phyloP scores from a whole-genome alignment of 1,139 yeast genomes.

The Suhomyces anneliseae region DNA sequence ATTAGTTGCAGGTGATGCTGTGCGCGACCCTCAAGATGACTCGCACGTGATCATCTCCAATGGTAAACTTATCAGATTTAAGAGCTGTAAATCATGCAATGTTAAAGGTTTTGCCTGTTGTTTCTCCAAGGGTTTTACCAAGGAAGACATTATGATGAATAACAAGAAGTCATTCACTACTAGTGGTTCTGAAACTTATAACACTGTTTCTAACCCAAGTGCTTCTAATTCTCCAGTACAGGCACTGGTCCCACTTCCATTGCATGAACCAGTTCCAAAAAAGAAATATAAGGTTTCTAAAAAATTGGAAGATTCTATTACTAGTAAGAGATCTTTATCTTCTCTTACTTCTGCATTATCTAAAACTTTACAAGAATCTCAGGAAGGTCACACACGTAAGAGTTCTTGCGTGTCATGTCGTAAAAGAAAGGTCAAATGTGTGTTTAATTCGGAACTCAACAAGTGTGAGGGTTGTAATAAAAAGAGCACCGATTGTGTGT shows the following conservation, averaged over 20 bases:
- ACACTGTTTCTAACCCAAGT: background rate
- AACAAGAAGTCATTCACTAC: slow-evolving; percentile 16
- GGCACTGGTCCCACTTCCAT: slow-evolving; percentile 8
- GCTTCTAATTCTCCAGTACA: slow-evolving; percentile 7
- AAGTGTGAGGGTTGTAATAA: slow-evolving; percentile 41
- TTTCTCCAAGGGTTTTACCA: slow-evolving; percentile 60
- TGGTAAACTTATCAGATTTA: slow-evolving; percentile 48
- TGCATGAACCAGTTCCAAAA: slow-evolving; percentile 6
- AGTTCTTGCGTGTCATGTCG: slow-evolving; percentile 39
- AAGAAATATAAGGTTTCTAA: slow-evolving; percentile 9
- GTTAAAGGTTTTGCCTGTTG: slow-evolving; percentile 45
- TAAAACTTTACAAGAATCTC: slow-evolving; percentile 11
- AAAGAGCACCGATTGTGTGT: slow-evolving; percentile 35
- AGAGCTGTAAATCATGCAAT: slow-evolving; percentile 51
- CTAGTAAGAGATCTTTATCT: slow-evolving; percentile 8
- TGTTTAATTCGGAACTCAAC: slow-evolving; percentile 26
- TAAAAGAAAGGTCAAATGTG: slow-evolving; percentile 41
- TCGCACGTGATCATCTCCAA: slow-evolving; percentile 22
- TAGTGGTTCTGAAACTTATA: slow-evolving; percentile 1
- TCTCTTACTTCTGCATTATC: slow-evolving; percentile 13
- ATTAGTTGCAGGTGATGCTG: slow-evolving; percentile 11
- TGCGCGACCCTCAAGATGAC: slow-evolving; percentile 11
- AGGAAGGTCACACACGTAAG: slow-evolving; percentile 24
- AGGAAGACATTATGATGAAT: slow-evolving; percentile 48
- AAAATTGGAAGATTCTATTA: slow-evolving; percentile 8